Evolutionary conservation across 805 yeast genomes (phyloP).

Genomic region (Kodamaea kakaduensis): DNA sequence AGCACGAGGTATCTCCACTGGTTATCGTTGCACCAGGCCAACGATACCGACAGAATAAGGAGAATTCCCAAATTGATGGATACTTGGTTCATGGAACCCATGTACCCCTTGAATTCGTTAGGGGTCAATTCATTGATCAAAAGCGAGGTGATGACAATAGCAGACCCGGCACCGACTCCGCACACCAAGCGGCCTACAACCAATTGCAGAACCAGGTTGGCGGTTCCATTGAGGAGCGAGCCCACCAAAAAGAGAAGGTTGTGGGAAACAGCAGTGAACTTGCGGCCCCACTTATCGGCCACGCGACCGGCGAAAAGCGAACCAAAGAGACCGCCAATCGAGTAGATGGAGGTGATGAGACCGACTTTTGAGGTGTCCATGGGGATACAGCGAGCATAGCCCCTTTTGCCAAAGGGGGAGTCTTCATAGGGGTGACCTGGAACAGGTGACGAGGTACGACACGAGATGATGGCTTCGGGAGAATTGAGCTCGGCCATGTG

Average conservation of each 20-base stretch:
- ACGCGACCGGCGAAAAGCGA: conserved; percentile 64
- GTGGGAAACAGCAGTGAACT: conserved; percentile 48
- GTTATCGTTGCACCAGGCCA: conserved; percentile 57
- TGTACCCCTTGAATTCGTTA: conserved; percentile 56
- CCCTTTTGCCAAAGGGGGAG: conserved; percentile 40
- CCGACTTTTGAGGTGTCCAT: conserved; percentile 61
- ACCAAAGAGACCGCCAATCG: conserved; percentile 80
- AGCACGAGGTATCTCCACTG: conserved; percentile 73
- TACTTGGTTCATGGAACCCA: conserved; percentile 90
- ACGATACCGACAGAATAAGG: conserved; percentile 70
- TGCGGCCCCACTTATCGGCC: conserved; percentile 66
- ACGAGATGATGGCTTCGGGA: conserved; percentile 69
- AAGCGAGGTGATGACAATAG: conserved; percentile 81
- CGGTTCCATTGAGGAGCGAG: conserved; percentile 52
- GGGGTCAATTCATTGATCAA: conserved; percentile 82
- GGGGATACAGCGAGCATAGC: conserved; percentile 50
- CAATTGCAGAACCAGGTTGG: conserved; percentile 42
- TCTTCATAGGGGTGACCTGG: conserved; percentile 24
- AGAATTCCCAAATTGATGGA: conserved; percentile 83
- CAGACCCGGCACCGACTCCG: conserved; percentile 85
- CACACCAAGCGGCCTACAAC: conserved; percentile 68
- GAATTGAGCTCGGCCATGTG: conserved; percentile 95
- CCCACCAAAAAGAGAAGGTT: conserved; percentile 55
- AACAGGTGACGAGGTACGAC: conserved; percentile 38
- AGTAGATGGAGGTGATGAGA: conserved; percentile 68